Base-by-base conservation (phyloP, 2,329 filamentous ascomycete species). In the Aspergillus terreus region DNA sequence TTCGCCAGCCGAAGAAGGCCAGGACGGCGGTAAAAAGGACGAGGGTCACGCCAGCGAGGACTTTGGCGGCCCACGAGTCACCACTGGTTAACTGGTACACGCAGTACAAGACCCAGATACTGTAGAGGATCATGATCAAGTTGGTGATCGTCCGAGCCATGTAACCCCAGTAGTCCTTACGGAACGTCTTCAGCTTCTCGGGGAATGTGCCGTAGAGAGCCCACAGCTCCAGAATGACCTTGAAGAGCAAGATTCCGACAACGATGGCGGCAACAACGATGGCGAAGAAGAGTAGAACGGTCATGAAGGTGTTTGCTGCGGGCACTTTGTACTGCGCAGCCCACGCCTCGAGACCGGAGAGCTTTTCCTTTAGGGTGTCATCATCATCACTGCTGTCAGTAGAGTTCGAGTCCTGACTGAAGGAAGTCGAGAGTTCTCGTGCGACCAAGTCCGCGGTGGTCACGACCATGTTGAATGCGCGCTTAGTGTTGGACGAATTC, bases 131-230 rank as follows among this genome's bases (percentile, higher is more conserved):
- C 54, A 97, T 80, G 61, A 99, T 91, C 71, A 99, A 79, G 59
- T 89, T 88, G 41, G 91, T 95, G 64, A 97, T 88, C 14, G 91
- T 87, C 55, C 92, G 89, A 43, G 87, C 89, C 68, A 99, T 86
- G 50, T 91, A 84, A 59, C 89, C 88, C 94, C 94, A 97, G 78
- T 97, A 97, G 70, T 95, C 89, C 75, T 95, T 88, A 59, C 94
- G 88, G 82, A 97, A 97, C 43, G 87, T 86, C 14, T 83, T 77
- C 51, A 97, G 81, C 33, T 82, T 81, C 66, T 90, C 80, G 11
- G 94, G 92, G 66, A 97, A 95, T 54, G 78, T 89, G 58, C 88
- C 91, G 59, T 89, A 92, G n/a, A 96, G 77, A 14, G 91, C 87
- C 90, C 92, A 96, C 36, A 84, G 78, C 73, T 97, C 94, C 46